Percentiles rank a stretch among this genome's conserved stretches.
Conservation (phyloP, 192 early-diverging fungal species). For the Umbelopsis sp. region DNA sequence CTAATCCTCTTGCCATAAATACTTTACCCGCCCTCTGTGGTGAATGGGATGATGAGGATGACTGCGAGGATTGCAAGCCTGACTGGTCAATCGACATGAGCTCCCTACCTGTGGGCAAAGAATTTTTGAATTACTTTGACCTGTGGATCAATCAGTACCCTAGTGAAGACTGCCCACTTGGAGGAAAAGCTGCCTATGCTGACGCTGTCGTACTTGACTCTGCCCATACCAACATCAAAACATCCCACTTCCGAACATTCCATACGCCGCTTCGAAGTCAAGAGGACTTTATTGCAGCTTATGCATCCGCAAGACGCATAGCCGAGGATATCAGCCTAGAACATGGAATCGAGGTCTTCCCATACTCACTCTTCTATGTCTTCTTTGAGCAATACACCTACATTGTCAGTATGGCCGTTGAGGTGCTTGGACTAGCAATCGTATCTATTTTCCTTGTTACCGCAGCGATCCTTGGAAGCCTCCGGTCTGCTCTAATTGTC, state of each 20-base stretch:
- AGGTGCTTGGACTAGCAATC: slow-evolving; percentile 53
- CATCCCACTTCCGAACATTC: slow-evolving; percentile 64
- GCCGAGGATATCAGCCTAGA: slow-evolving; percentile 46
- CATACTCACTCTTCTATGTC: slow-evolving; percentile 66
- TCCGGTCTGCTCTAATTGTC: slow-evolving; percentile 53
- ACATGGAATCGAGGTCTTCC: slow-evolving; percentile 51
- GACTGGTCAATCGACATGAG: slow-evolving; percentile 60
- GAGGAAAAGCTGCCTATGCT: slow-evolving; percentile 65
- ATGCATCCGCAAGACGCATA: slow-evolving; percentile 57
- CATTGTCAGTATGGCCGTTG: slow-evolving; percentile 50
- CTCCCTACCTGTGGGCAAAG: slow-evolving; percentile 53
- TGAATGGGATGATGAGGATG: slow-evolving; percentile 50
- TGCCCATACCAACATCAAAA: slow-evolving; percentile 38
- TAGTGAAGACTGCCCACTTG: slow-evolving; percentile 58
- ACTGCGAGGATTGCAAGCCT: slow-evolving; percentile 44
- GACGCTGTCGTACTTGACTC: slow-evolving; percentile 53
- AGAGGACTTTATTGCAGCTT: slow-evolving; percentile 58
- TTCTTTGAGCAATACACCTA: slow-evolving; percentile 70
- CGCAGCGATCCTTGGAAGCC: slow-evolving; percentile 47
- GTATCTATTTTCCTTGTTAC: slow-evolving; percentile 57
- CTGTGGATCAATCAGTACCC: slow-evolving; percentile 55
- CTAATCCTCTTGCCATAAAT: slow-evolving; percentile 16
- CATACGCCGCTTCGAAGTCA: slow-evolving; percentile 61
- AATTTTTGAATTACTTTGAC: slow-evolving; percentile 54
- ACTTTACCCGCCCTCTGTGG: slow-evolving; percentile 36